Evolutionary conservation across 305 asterid species (phyloP).

Genomic region (Vinca major): DNA sequence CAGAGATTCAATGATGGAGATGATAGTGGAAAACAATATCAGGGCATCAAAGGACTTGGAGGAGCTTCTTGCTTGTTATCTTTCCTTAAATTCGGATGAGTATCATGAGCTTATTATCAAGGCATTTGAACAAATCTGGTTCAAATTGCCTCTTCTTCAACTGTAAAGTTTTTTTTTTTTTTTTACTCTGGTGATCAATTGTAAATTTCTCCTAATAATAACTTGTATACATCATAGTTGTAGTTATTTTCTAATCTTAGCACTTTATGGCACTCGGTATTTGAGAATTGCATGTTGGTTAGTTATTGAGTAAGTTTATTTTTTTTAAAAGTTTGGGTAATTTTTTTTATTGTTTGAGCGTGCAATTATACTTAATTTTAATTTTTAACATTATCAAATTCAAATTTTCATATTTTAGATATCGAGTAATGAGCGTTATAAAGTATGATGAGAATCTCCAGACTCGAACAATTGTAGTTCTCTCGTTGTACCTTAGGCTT

Average conservation of each 20-base stretch:
- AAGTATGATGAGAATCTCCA: too few relatives aligned
- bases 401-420: too few relatives aligned
- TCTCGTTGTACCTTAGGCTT: too few relatives aligned
- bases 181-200: not conserved
- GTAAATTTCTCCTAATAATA: conserved; percentile 8
- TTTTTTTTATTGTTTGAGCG: too few relatives aligned
- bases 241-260: not conserved
- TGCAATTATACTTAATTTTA: too few relatives aligned
- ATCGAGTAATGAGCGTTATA: too few relatives aligned
- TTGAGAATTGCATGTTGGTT: too few relatives aligned
- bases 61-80: conserved; percentile 73
- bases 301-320: too few relatives aligned
- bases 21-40: conserved; percentile 66
- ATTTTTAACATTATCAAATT: too few relatives aligned
- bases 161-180: conserved; percentile 2
- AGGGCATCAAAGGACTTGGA: conserved; percentile 56
- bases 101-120: conserved; percentile 61
- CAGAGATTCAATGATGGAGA: conserved; percentile 76
- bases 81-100: conserved; percentile 55
- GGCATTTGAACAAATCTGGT: conserved; percentile 81
- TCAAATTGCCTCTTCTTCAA: conserved; percentile 34
- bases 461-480: too few relatives aligned
- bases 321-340: too few relatives aligned
- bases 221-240: conserved; percentile 4
- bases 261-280: not conserved